These are phyloP conservation scores for Lanzia echinophila DNA, from an alignment of 2,329 filamentous ascomycete genomes.

Conservation along the genomic window DNA sequence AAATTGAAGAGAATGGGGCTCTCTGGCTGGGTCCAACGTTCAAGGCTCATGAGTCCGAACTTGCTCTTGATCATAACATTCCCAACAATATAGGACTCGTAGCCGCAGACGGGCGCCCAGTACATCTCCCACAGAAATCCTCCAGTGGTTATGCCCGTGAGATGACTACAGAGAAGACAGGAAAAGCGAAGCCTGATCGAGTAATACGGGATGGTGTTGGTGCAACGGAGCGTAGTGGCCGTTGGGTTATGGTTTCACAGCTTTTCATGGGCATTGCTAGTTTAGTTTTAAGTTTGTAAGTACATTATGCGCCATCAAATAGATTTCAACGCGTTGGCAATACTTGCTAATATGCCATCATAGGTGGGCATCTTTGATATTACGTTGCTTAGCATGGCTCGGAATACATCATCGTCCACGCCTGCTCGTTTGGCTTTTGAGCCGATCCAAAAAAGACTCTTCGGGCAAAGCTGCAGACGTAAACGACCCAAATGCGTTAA, in stretches of 20 bases:
- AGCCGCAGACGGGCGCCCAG: conserved; percentile 21
- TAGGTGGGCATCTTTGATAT: conserved; percentile 21
- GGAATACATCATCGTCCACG: conserved; percentile 56
- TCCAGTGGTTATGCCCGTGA: conserved; percentile 63
- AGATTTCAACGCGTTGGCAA: neutral
- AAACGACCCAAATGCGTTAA: conserved; percentile 32
- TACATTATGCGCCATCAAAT: neutral
- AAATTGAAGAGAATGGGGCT: conserved; percentile 53
- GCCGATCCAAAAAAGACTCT: conserved; percentile 22
- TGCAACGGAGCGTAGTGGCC: conserved; percentile 67
- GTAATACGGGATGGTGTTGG: conserved; percentile 61
- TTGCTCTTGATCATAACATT: conserved; percentile 20
- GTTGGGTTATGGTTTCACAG: conserved; percentile 70
- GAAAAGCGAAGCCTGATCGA: conserved; percentile 37
- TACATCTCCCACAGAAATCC: conserved; percentile 34
- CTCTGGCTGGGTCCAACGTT: conserved; percentile 31
- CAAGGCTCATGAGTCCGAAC: conserved; percentile 20
- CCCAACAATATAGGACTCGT: conserved; percentile 26
- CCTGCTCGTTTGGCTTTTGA: conserved; percentile 47
- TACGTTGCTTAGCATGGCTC: conserved; percentile 44
- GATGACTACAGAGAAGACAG: conserved; percentile 54
- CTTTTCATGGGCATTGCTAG: conserved; percentile 70
- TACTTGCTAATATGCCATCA: neutral
- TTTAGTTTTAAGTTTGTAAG: conserved; percentile 45
- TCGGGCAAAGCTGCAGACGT: conserved; percentile 13